Conservation (phyloP, 140 eudicot genomes). For the Anethum foeniculum region DNA sequence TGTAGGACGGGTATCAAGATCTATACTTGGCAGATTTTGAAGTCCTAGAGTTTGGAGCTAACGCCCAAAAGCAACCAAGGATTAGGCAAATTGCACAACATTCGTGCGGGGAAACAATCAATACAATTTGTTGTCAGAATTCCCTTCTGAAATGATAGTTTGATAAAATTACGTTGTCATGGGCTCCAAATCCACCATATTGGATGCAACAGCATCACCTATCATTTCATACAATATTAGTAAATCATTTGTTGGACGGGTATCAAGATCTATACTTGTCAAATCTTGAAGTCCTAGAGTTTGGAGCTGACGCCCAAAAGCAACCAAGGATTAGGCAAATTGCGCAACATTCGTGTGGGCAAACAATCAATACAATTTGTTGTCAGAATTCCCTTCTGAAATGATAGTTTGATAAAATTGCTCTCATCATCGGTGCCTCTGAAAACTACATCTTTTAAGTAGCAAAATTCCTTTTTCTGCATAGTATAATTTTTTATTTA, state of each 20-base stretch:
- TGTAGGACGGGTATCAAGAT: conserved; percentile 44
- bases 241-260: conserved; percentile 39
- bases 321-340: conserved; percentile 60
- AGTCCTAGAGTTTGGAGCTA: conserved; percentile 61
- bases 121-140: conserved; percentile 87
- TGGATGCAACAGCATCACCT: too few relatives aligned
- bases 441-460: conserved; percentile 15
- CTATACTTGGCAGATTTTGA: conserved; percentile 34
- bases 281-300: conserved; percentile 50
- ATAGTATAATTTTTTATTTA: too few relatives aligned
- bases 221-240: too few relatives aligned
- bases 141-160: conserved; percentile 27
- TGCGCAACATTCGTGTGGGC: conserved; percentile 48
- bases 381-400: conserved; percentile 55
- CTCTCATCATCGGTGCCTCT: conserved; percentile 16
- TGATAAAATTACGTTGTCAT: background rate
- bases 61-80: conserved; percentile 81
- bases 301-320: conserved; percentile 66
- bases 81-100: conserved; percentile 19
- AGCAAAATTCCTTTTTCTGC: conserved; percentile 24
- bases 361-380: conserved; percentile 94
- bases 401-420: background rate
- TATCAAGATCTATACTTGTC: conserved; percentile 46
- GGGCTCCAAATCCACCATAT: too few relatives aligned
- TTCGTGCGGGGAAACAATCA: conserved; percentile 91